Evolutionary conservation across 1,139 yeast genomes (phyloP).

Genomic region (Candida sanyaensis): DNA sequence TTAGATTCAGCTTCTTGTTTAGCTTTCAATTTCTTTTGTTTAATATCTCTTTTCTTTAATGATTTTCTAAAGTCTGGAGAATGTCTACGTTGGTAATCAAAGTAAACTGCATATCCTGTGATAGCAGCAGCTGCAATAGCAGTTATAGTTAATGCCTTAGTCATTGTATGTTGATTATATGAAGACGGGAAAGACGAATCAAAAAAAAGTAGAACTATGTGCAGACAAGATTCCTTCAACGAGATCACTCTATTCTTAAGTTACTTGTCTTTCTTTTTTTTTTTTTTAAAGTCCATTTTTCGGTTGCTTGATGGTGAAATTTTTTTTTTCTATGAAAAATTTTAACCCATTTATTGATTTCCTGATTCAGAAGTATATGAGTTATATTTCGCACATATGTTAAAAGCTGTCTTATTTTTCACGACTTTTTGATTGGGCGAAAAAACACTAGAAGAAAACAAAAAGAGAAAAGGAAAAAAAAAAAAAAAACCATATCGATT

Average conservation of each 20-base stretch:
- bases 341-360: slow-evolving; percentile 4
- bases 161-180: slow-evolving; percentile 23
- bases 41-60: slow-evolving; percentile 62
- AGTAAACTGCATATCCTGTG: slow-evolving; percentile 81
- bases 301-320: slow-evolving; percentile 3
- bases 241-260: background rate
- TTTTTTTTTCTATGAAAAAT: slow-evolving; percentile 1
- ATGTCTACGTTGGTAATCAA: slow-evolving; percentile 89
- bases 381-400: background rate
- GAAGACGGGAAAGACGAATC: background rate
- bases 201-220: background rate
- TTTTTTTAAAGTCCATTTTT: slow-evolving; percentile 1
- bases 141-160: slow-evolving; percentile 48
- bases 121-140: slow-evolving; percentile 56
- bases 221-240: background rate
- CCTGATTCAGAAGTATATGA: slow-evolving; percentile 5
- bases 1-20: slow-evolving; percentile 60
- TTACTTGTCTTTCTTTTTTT: background rate
- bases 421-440: slow-evolving; percentile 15
- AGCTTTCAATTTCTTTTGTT: slow-evolving; percentile 58
- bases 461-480: background rate
- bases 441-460: background rate
- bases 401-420: slow-evolving; percentile 2
- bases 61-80: slow-evolving; percentile 78
- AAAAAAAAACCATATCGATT: background rate